These are phyloP conservation scores for Botrytis cinerea DNA, from an alignment of 2,329 filamentous ascomycete species.

Conservation along the genomic window DNA sequence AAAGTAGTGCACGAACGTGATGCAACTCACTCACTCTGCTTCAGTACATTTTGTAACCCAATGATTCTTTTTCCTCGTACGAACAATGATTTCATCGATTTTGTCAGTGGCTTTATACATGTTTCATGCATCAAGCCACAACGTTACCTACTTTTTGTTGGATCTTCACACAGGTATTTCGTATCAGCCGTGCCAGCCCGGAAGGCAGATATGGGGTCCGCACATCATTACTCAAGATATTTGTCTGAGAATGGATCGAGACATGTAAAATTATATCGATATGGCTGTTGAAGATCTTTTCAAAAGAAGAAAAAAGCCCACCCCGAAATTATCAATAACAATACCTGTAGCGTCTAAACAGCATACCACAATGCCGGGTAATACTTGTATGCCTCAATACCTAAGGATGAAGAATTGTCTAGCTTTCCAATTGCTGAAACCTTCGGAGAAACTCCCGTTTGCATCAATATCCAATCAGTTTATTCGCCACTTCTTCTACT, in stretches of 20 bases:
- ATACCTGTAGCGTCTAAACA: not conserved
- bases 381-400: not conserved
- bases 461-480: not conserved
- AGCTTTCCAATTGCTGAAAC: not conserved
- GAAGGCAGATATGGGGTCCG: not conserved
- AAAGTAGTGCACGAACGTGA: too few relatives aligned
- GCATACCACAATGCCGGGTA: not conserved
- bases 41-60: not conserved
- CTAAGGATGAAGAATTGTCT: not conserved
- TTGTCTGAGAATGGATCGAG: not conserved
- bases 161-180: not conserved
- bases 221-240: not conserved
- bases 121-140: not conserved
- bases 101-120: not conserved
- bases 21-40: not conserved
- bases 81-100: not conserved
- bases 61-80: not conserved
- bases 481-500: constrained; percentile 9
- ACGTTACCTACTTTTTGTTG: not conserved
- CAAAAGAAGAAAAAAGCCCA: not conserved
- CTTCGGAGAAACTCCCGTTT: constrained; percentile 6
- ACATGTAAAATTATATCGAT: not conserved
- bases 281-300: not conserved
- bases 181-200: not conserved
- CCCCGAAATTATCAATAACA: not conserved